Conservation (phyloP, 2,329 filamentous ascomycete genomes). For the Talaromyces sp. region DNA sequence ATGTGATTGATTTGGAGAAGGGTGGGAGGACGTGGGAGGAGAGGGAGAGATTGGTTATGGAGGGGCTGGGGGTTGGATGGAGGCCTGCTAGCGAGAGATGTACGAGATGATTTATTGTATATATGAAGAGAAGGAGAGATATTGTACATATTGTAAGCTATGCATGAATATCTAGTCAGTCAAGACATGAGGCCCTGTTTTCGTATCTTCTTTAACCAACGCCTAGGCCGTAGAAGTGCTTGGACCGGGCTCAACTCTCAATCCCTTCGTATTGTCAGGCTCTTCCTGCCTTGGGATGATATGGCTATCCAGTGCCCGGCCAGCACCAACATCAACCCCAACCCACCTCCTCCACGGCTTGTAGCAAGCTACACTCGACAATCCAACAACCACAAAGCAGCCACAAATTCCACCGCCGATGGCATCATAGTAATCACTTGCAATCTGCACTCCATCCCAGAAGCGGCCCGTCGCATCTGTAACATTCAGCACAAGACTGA, state of each 20-base stretch:
- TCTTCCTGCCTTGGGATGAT: neutral
- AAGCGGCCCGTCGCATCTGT: slow-evolving; percentile 72
- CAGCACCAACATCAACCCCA: slow-evolving; percentile 32
- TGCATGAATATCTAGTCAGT: neutral
- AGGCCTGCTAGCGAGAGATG: slow-evolving; percentile 65
- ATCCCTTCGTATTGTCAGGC: neutral
- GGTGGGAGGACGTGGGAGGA: slow-evolving; percentile 57
- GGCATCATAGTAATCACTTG: slow-evolving; percentile 78
- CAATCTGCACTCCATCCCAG: slow-evolving; percentile 79
- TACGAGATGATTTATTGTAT: slow-evolving; percentile 49
- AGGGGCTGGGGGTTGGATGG: slow-evolving; percentile 68
- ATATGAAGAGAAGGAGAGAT: neutral
- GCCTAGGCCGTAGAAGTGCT: neutral
- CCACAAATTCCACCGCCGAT: slow-evolving; percentile 85
- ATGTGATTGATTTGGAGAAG: slow-evolving; percentile 67
- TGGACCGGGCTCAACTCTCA: neutral
- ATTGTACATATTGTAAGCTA: neutral
- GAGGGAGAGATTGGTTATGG: slow-evolving; percentile 78
- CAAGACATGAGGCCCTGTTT: neutral
- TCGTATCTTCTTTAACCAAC: neutral
- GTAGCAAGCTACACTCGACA: slow-evolving; percentile 71
- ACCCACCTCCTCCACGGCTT: slow-evolving; percentile 70
- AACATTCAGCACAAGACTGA: slow-evolving; percentile 74
- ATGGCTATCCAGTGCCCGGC: neutral
- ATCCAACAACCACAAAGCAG: slow-evolving; percentile 73